Evolutionary conservation across 75 land plant species (phyloP).

Genomic region (Cunninghamia lanceolata): DNA sequence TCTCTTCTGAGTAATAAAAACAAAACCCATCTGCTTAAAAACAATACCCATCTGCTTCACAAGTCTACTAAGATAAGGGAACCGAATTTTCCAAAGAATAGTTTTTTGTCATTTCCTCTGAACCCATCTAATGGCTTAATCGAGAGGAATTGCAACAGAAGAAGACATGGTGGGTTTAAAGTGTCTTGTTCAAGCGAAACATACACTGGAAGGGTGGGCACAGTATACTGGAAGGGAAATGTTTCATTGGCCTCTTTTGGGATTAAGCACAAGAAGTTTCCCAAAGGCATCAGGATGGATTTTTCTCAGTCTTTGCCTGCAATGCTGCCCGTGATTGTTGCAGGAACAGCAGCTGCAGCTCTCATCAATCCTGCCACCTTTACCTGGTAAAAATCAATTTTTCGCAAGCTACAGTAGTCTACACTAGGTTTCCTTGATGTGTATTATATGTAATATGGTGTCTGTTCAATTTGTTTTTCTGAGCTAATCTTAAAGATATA

Average conservation of each 20-base stretch:
- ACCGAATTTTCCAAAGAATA: background rate
- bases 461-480: background rate
- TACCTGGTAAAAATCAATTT: constrained; percentile 53
- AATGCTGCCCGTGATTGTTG: constrained; percentile 81
- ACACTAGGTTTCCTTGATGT: background rate
- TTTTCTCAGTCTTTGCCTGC: constrained; percentile 59
- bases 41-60: background rate
- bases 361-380: constrained; percentile 73
- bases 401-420: background rate
- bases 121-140: background rate
- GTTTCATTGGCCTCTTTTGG: constrained; percentile 56
- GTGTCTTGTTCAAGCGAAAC: background rate
- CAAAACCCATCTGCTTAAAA: background rate
- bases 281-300: constrained; percentile 10
- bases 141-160: background rate
- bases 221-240: constrained; percentile 33
- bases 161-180: background rate
- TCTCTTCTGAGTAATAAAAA: background rate
- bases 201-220: constrained; percentile 5
- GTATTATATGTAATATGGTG: background rate
- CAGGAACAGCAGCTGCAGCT: constrained; percentile 77
- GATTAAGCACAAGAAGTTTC: constrained; percentile 18
- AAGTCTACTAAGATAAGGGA: background rate
- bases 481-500: background rate
- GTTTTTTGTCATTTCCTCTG: background rate